These are phyloP conservation scores for Udeniomyces megalosporus DNA, from an alignment of 768 basidiomycete genomes.

Conservation along the genomic window DNA sequence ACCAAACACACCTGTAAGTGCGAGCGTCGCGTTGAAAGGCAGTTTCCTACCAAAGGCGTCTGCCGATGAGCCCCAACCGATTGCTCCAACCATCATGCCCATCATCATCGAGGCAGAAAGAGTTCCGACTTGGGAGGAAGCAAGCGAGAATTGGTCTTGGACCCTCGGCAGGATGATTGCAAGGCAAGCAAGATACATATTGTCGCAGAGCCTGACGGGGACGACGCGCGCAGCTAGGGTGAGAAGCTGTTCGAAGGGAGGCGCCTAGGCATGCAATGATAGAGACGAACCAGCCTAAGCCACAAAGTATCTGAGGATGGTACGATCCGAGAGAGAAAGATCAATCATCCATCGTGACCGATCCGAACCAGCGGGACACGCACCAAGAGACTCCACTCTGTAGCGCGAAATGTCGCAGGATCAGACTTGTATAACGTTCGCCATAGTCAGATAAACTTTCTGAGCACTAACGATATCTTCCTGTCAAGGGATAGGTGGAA, in stretches of 20 bases:
- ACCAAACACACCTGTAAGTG: conserved; percentile 79
- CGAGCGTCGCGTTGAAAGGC: conserved; percentile 84
- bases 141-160: conserved; percentile 69
- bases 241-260: background rate
- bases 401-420: background rate
- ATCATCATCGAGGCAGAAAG: conserved; percentile 79
- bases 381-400: background rate
- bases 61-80: conserved; percentile 38
- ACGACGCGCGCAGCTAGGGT: background rate
- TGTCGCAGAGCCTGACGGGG: conserved; percentile 7
- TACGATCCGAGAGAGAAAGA: background rate
- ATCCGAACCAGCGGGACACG: background rate
- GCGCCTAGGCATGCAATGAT: background rate
- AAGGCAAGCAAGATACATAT: conserved; percentile 9
- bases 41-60: conserved; percentile 74
- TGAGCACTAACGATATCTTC: too few relatives aligned
- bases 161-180: conserved; percentile 94
- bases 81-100: conserved; percentile 71
- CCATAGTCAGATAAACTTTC: background rate
- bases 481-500: background rate
- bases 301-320: conserved; percentile 3
- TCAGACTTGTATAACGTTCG: too few relatives aligned
- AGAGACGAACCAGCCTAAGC: conserved; percentile 6
- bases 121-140: conserved; percentile 55
- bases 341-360: background rate